Evolutionary conservation across 495 filamentous ascomycete species (phyloP), one percentile per base, ranked within the genome.

Genomic region (Talaromyces trachyspermus): DNA sequence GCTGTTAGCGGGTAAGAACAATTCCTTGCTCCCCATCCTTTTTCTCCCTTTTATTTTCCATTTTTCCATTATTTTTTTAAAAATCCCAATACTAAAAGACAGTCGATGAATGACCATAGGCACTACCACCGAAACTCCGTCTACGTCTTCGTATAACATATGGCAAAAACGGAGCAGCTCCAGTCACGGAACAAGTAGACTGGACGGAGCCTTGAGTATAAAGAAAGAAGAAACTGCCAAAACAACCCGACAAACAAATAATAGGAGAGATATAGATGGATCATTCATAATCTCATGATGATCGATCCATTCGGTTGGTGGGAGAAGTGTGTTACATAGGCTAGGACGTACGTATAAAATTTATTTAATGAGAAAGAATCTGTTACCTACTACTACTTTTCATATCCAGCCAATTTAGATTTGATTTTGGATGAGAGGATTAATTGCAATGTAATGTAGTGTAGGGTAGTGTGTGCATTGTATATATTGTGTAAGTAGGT

Each of bases 121-220:
- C 75, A 37, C 74, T 84, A 52, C 85, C 83, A 36, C 66, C 83
- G 44, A 80, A 75, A 59, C 72, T 98, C 48, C 81, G 89, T 26
- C 68, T 98, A 53, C 78, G 94, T 61, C 73, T 98, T 53, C 90
- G 86, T 69, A 76, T 98, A 56, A 80, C 79, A 42, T 96, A 86
- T 64, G 71, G 76, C 29, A 84, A 80, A 54, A 82, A 83, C 43
- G 75, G 79, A 20, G 73, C 69, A n/a, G 75, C 77, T 20, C 70
- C 81, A 42, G 78, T 94, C 6, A 85, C 81, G 56, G 94, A 98
- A 55, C 88, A 95, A 66, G 89, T 96, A 48, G 90, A 96, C 71
- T 98, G 92, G 92, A 78, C 83, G 41, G 92, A 98, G 63, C 87
- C 89, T 11, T 51, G 49, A 51, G 6, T 19, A 8, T 14, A 22